Evolutionary conservation across 345 rosid genomes (phyloP).

Genomic region (Draba incana): DNA sequence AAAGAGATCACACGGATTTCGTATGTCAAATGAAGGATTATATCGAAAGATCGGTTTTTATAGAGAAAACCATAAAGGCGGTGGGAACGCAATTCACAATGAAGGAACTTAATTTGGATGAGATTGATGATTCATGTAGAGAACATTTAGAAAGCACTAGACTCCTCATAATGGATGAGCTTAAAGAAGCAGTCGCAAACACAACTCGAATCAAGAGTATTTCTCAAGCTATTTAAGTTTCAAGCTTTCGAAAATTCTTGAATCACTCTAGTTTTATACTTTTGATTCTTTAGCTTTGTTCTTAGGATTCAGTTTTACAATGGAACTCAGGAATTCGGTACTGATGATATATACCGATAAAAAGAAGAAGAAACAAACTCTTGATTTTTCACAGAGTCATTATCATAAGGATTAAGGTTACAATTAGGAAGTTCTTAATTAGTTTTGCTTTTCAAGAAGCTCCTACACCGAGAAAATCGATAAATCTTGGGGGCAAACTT

Average conservation of each 20-base stretch:
- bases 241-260: background rate
- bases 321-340: background rate
- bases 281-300: conserved; percentile 4
- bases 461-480: conserved; percentile 74
- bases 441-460: conserved; percentile 14
- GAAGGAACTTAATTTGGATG: conserved; percentile 26
- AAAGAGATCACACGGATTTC: conserved; percentile 69
- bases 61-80: conserved; percentile 56
- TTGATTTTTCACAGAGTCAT: conserved; percentile 19
- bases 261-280: background rate
- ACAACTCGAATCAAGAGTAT: conserved; percentile 16
- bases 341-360: background rate
- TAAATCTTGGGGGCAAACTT: conserved; percentile 45
- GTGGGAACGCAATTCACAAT: conserved; percentile 41
- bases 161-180: conserved; percentile 30
- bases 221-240: conserved; percentile 27
- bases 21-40: conserved; percentile 67
- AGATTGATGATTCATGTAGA: conserved; percentile 9
- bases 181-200: conserved; percentile 9
- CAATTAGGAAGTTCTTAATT: conserved; percentile 17
- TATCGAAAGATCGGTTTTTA: conserved; percentile 60
- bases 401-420: conserved; percentile 9
- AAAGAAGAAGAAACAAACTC: conserved; percentile 7
- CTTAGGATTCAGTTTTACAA: conserved; percentile 3
- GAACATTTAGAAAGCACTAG: conserved; percentile 30